Evolutionary conservation across 2,329 filamentous ascomycete genomes (phyloP), one percentile per base, ranked within the genome.

Genomic region (Aspergillus awamori): DNA sequence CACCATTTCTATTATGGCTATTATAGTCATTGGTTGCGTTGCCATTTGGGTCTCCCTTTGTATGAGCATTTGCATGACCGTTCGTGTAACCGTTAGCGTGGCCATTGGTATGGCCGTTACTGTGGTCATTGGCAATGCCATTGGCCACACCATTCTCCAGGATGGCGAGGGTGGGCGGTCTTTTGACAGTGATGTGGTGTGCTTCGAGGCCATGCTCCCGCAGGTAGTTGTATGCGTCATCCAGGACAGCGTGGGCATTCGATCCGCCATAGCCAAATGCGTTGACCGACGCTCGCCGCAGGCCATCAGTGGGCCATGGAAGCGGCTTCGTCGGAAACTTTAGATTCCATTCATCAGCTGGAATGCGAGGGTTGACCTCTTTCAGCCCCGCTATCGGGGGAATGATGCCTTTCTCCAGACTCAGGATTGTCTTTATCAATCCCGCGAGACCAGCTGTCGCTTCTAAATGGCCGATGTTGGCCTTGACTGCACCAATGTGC

Each of bases 381-480:
- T 70, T 58, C 24, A 71, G 70, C 22, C 66, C 65, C 2, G 53
- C 24, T 15, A 59, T 66, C 3, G 66, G 66, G 3, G 61, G 63
- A 30, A 68, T 66, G 17, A 57, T 41, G 13, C 63, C 57, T 4
- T 60, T 55, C 55, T 69, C 65, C 10, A 69, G 53, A 15, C 60
- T 57, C n/a, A 66, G 30, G 28, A 65, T 58, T 5, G 59, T 45
- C 39, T 68, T 68, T 53, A 68, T 63, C 5, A 67, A 11, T 7
- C 58, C 60, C 15, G 64, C 58, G 3, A 67, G 39, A 2, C 64
- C 67, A 48, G 57, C 60, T 2, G 56, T 58, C 13, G 45, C 62
- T 53, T 70, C 67, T 11, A 55, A 3, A 59, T 71, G 67, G 7
- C 69, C 67, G 28, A 71, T 59, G 41, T 68, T 70, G 2, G 65